A percentile compares a stretch with the other conserved stretches of the same genome.
phyloP scores from a whole-genome alignment of 140 eudicot genomes.

The Erigeron philadelphicus region DNA sequence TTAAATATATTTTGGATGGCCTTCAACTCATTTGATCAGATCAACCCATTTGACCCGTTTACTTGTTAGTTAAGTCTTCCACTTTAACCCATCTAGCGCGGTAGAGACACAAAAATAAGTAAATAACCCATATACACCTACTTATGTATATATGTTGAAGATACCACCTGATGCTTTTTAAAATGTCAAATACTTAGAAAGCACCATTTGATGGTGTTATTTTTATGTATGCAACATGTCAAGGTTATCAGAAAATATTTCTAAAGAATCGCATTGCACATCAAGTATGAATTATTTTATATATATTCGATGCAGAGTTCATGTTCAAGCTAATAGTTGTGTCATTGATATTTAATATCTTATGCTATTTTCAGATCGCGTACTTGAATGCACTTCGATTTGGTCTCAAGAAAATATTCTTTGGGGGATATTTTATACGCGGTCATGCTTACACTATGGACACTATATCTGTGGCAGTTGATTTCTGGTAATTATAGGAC shows the following conservation, averaged over 20 bases:
- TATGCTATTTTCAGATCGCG: slow-evolving; percentile 53
- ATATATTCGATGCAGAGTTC: background rate
- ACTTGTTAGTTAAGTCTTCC: background rate
- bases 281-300: background rate
- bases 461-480: slow-evolving; percentile 87
- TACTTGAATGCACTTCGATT: slow-evolving; percentile 85
- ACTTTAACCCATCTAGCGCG: too few species aligned
- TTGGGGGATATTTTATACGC: slow-evolving; percentile 89
- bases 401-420: slow-evolving; percentile 80
- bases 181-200: slow-evolving; percentile 4
- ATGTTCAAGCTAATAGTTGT: slow-evolving; percentile 18
- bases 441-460: slow-evolving; percentile 97
- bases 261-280: background rate
- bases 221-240: background rate
- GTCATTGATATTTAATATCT: slow-evolving; percentile 10
- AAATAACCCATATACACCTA: background rate
- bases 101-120: background rate
- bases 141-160: background rate
- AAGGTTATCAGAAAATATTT: slow-evolving; percentile 22
- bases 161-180: background rate
- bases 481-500: slow-evolving; percentile 64
- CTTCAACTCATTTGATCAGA: background rate
- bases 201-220: slow-evolving; percentile 7
- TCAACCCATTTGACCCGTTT: background rate
- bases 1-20: background rate